Conservation (phyloP, 768 basidiomycete species). For the Artomyces pyxidatus region DNA sequence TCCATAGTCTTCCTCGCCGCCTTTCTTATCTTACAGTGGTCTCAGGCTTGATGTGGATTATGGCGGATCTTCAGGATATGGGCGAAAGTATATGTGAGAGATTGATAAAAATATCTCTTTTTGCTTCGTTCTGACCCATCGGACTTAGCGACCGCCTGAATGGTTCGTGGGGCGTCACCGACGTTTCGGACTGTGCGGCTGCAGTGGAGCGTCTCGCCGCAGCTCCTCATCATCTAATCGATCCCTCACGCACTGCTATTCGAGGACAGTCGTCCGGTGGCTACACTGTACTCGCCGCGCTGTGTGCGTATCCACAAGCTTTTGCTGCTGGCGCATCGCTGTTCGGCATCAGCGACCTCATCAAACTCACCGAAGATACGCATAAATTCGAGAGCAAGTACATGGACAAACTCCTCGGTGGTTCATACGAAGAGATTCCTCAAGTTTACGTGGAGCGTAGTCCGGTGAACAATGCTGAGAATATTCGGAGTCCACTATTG, state of each 20-base stretch:
- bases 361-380: slow-evolving; percentile 44
- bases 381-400: slow-evolving; percentile 68
- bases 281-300: slow-evolving; percentile 49
- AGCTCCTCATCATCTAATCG: slow-evolving; percentile 45
- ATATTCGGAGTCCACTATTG: slow-evolving; percentile 55
- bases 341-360: slow-evolving; percentile 66
- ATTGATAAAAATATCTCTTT: neutral
- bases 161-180: slow-evolving; percentile 66
- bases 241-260: slow-evolving; percentile 55
- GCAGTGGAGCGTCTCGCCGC: slow-evolving; percentile 42
- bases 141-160: slow-evolving; percentile 39
- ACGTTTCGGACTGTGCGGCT: slow-evolving; percentile 58
- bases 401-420: slow-evolving; percentile 56
- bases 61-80: slow-evolving; percentile 68
- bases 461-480: slow-evolving; percentile 52
- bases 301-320: slow-evolving; percentile 33
- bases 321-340: slow-evolving; percentile 58
- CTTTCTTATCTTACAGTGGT: slow-evolving; percentile 15
- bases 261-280: slow-evolving; percentile 73
- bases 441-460: slow-evolving; percentile 53
- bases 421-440: slow-evolving; percentile 41
- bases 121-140: neutral
- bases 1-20: neutral
- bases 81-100: slow-evolving; percentile 50
- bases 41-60: slow-evolving; percentile 68